Base-by-base conservation (phyloP, 176 grass and related monocot species). In the Rhynchospora tenuis region DNA sequence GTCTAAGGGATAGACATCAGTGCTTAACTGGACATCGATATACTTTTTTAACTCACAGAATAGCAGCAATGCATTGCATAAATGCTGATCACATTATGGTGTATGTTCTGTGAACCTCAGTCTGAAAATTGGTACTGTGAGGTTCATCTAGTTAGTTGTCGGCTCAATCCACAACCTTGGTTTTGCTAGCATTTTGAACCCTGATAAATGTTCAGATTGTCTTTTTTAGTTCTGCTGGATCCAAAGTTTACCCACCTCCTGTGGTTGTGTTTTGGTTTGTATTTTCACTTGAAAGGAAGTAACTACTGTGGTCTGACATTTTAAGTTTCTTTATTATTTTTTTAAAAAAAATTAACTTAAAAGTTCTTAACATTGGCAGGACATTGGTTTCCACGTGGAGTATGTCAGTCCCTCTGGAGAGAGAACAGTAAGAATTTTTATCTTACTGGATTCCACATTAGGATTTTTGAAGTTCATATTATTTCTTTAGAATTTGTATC, bases 351-450 rank as follows among this genome's bases (percentile, higher is more conserved):
- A 38, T 38, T 38, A 38, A 4, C 33, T 38, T 38, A 4, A 38
- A 38, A 38, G 33, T 38, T 86, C 70, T 89, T 82, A 16, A 71
- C 79, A 6, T 89, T 67, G 33, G 58, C 96, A 99, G 96, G 96
- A 99, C 79, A 86, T 95, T 92, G 96, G 93, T 73, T 99, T 99
- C 86, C 96, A 93, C 83, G 84, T 95, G 60, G 96, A 99, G 76
- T 95, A 95, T 85, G 81, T 95, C 68, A 93, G 89, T 60, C 89
- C 89, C 57, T 92, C 91, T 44, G 91, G 91, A 58, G 93, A 90
- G 84, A 92, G 86, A 86, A 99, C 86, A 28, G 96, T 99, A 92
- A 90, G 89, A 80, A 84, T 33, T 62, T 20, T 78, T 91, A 24
- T 90, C 27, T 52, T 27, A 26, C 1, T 77, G 31, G 2, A 29